A percentile compares a stretch with the other conserved stretches of the same genome.
phyloP scores from a whole-genome alignment of 1,284 basidiomycete species.

The Erythrobasidium hasegawianum region DNA sequence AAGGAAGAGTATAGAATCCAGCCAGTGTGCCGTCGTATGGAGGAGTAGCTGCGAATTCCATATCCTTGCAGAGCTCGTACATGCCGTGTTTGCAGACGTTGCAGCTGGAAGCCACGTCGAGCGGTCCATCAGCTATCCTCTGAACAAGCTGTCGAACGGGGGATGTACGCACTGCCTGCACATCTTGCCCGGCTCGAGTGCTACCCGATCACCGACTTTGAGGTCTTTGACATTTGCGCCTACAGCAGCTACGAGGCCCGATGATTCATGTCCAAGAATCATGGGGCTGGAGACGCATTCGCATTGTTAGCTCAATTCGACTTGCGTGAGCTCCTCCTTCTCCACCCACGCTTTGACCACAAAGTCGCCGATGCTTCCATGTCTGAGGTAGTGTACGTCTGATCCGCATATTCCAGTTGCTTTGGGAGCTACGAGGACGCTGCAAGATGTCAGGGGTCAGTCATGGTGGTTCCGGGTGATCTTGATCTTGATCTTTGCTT shows the following conservation, averaged over 20 bases:
- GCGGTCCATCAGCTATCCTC: too few relatives aligned
- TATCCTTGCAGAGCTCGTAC: conserved; percentile 53
- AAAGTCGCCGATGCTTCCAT: conserved; percentile 58
- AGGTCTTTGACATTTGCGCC: conserved; percentile 67
- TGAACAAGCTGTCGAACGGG: too few relatives aligned
- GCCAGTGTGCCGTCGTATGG: conserved; percentile 82
- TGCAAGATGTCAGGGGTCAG: background rate
- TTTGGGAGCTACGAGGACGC: conserved; percentile 80
- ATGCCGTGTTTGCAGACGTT: conserved; percentile 53
- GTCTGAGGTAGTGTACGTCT: conserved; percentile 73
- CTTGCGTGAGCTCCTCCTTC: too few relatives aligned
- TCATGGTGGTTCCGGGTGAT: background rate
- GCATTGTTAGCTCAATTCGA: too few relatives aligned
- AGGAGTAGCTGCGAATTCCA: conserved; percentile 60
- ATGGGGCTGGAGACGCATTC: conserved; percentile 17
- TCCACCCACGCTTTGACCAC: conserved; percentile 37
- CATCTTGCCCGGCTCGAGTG: conserved; percentile 55
- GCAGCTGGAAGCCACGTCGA: too few relatives aligned
- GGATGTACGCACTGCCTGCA: conserved; percentile 55
- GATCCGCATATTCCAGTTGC: conserved; percentile 76
- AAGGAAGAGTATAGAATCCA: conserved; percentile 69
- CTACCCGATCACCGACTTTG: conserved; percentile 74
- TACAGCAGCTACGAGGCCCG: conserved; percentile 56
- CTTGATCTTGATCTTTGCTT: background rate
- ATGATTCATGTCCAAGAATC: conserved; percentile 61